Percentiles rank a stretch among this genome's conserved stretches.
Conservation (phyloP, 1,284 basidiomycete genomes). For the Malassezia sympodialis region DNA sequence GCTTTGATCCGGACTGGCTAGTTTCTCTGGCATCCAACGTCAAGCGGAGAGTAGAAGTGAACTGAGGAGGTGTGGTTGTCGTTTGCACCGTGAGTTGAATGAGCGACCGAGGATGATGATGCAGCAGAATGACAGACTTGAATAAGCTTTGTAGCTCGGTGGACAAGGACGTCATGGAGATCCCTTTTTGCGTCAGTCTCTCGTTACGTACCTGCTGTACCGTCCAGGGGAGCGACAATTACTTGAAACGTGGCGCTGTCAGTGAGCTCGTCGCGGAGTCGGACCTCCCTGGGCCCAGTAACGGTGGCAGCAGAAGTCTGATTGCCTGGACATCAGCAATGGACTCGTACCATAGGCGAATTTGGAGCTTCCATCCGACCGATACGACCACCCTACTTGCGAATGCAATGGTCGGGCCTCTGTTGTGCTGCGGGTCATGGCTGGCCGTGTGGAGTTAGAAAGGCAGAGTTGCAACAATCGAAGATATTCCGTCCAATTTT, state of each 20-base stretch:
- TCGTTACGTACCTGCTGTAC: conserved; percentile 40
- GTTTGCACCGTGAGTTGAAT: conserved; percentile 59
- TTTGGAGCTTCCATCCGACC: conserved; percentile 30
- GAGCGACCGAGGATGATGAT: conserved; percentile 53
- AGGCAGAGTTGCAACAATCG: neutral
- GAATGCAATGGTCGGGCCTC: conserved; percentile 11
- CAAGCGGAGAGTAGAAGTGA: conserved; percentile 5
- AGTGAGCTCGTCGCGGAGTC: conserved; percentile 53
- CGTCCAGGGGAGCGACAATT: conserved; percentile 51
- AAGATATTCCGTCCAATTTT: neutral
- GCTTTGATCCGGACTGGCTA: neutral
- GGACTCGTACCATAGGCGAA: conserved; percentile 28
- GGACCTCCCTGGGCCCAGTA: conserved; percentile 53
- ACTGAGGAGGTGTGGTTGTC: conserved; percentile 44
- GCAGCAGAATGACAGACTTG: conserved; percentile 49
- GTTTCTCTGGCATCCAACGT: neutral
- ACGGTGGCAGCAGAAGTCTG: conserved; percentile 48
- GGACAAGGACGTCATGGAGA: conserved; percentile 19
- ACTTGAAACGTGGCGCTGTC: conserved; percentile 53
- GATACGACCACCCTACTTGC: neutral
- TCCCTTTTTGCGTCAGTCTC: conserved; percentile 3
- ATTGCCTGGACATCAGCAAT: conserved; percentile 36
- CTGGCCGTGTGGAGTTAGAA: neutral
- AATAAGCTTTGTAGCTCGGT: conserved; percentile 18
- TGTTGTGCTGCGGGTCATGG: conserved; percentile 14